These are phyloP conservation scores for Chlorella vulgaris DNA, from an alignment of 139 green algal genomes.

Conservation along the genomic window DNA sequence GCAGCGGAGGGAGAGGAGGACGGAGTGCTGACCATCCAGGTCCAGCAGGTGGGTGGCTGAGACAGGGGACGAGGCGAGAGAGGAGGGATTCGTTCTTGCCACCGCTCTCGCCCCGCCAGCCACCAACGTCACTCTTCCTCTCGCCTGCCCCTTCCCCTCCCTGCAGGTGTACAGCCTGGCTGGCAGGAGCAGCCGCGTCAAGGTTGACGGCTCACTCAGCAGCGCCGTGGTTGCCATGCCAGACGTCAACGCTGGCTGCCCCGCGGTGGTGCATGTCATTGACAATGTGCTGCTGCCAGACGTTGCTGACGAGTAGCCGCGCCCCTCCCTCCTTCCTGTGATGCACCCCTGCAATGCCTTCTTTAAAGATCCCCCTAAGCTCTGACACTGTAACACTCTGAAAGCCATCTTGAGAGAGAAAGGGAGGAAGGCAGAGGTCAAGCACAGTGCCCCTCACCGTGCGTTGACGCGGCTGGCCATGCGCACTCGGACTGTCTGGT, in stretches of 20 bases:
- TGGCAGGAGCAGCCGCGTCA: neutral
- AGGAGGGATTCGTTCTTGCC: neutral
- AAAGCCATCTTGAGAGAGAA: no score
- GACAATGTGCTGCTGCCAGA: slow-evolving; percentile 26
- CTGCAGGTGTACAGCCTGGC: slow-evolving; percentile 3
- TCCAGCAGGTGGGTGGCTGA: slow-evolving; percentile 10
- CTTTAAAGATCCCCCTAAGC: no score
- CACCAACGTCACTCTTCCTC: neutral
- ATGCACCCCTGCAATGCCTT: neutral
- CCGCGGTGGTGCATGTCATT: slow-evolving; percentile 30
- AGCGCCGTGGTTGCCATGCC: neutral
- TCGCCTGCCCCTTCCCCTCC: neutral
- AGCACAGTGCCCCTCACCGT: no score
- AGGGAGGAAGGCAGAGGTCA: no score
- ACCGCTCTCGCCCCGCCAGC: no score
- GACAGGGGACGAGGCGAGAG: no score
- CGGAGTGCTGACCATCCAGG: slow-evolving; percentile 12
- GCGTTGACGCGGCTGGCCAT: no score
- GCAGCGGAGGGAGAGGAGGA: neutral
- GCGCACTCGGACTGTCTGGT: no score
- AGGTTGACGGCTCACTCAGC: neutral
- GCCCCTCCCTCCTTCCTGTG: neutral
- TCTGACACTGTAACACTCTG: no score
- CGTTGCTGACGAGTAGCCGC: neutral
- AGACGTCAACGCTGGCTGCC: slow-evolving; percentile 38